Evolutionary conservation across 306 rosid genomes (phyloP).

Genomic region (Trifolium subterraneum): DNA sequence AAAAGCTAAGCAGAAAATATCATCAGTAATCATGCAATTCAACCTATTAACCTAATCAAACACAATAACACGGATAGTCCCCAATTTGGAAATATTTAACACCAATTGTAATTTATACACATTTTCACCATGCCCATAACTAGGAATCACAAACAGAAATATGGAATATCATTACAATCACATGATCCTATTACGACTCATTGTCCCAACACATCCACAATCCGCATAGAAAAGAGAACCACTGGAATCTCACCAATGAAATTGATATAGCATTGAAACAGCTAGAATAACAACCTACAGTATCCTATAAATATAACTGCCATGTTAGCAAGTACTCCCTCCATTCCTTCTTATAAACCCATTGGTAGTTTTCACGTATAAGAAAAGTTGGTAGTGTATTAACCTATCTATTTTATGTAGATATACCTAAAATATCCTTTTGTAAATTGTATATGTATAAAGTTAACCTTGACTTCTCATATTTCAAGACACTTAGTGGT

Average conservation of each 20-base stretch:
- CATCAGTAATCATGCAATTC: constrained; percentile 1
- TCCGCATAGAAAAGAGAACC: constrained; percentile 8
- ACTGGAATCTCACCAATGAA: constrained; percentile 1
- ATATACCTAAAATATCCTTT: too few species aligned
- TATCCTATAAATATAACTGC: neutral
- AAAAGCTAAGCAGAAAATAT: constrained; percentile 7
- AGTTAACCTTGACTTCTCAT: too few species aligned
- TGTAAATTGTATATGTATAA: too few species aligned
- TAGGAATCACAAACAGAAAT: constrained; percentile 3
- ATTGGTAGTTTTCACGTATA: too few species aligned
- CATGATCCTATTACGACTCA: constrained; percentile 2
- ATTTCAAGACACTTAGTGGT: too few species aligned
- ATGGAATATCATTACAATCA: constrained; percentile 11
- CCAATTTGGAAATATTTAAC: neutral
- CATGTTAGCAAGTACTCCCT: neutral
- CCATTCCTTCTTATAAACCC: too few species aligned
- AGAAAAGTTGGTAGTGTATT: too few species aligned
- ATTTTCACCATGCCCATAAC: neutral
- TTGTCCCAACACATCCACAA: constrained; percentile 18
- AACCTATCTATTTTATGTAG: too few species aligned
- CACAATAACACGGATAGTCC: neutral
- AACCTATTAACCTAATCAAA: neutral
- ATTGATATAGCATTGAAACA: constrained; percentile 12
- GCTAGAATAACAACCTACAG: constrained; percentile 8
- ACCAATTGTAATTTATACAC: constrained; percentile 27